Conservation (phyloP, 2,329 filamentous ascomycete species). For the Aureobasidium sp. region DNA sequence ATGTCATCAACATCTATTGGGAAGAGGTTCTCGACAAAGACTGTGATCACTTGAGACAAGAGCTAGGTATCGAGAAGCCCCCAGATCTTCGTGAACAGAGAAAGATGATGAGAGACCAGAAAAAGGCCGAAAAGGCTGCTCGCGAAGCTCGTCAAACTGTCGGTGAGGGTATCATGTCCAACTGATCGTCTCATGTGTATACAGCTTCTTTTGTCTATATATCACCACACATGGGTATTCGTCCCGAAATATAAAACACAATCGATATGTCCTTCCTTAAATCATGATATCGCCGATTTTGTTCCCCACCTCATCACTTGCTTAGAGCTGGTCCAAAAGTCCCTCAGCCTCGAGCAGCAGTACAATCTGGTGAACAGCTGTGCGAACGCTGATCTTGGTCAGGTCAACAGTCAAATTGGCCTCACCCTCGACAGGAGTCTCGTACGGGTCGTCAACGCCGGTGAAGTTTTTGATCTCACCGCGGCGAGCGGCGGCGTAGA, state of each 20-base stretch:
- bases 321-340: conserved; percentile 62
- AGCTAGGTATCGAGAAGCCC: conserved; percentile 80
- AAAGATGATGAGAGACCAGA: conserved; percentile 61
- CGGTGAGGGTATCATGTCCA: conserved; percentile 16
- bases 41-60: conserved; percentile 64
- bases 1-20: conserved; percentile 96
- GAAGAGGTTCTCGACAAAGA: conserved; percentile 86
- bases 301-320: neutral
- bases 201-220: conserved; percentile 13
- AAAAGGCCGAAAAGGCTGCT: conserved; percentile 55
- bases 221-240: neutral
- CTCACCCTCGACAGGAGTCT: conserved; percentile 72
- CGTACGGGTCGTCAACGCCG: conserved; percentile 95
- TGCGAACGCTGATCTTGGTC: conserved; percentile 80
- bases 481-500: conserved; percentile 74
- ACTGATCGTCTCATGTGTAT: conserved; percentile 9
- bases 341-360: conserved; percentile 85
- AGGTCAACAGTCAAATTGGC: conserved; percentile 78
- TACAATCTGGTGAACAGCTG: conserved; percentile 94
- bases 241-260: neutral
- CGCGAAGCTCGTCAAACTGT: conserved; percentile 14
- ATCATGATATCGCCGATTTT: neutral
- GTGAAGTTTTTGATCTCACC: conserved; percentile 98
- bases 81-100: conserved; percentile 77
- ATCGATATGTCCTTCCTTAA: neutral